Conservation (phyloP, 805 yeast species). For the Metschnikowia picachoensis region DNA sequence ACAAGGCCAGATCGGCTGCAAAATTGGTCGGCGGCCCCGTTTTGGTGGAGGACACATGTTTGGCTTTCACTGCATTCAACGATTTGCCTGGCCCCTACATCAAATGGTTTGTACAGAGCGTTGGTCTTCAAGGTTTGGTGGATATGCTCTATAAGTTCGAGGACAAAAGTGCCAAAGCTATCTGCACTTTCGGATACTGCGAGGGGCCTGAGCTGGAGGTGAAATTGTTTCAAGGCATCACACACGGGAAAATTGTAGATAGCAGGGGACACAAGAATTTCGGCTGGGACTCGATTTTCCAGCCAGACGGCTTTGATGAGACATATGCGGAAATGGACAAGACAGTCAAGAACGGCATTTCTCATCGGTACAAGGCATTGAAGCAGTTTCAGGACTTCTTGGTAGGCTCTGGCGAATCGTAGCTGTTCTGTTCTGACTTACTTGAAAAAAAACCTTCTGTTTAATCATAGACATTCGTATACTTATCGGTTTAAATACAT, state of each 20-base stretch:
- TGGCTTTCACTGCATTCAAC: slow-evolving; percentile 75
- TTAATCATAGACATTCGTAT: no score
- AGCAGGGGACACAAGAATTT: slow-evolving; percentile 73
- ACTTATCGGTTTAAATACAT: no score
- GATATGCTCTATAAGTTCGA: slow-evolving; percentile 78
- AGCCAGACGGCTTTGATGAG: slow-evolving; percentile 70
- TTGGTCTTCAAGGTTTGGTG: slow-evolving; percentile 76
- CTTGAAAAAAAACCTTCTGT: no score
- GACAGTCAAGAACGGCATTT: slow-evolving; percentile 67
- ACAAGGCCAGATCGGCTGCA: slow-evolving; percentile 77
- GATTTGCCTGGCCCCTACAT: slow-evolving; percentile 90
- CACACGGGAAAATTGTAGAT: slow-evolving; percentile 74
- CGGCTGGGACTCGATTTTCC: slow-evolving; percentile 93
- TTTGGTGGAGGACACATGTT: slow-evolving; percentile 91
- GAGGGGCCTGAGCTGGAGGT: slow-evolving; percentile 74
- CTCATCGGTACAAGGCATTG: slow-evolving; percentile 86
- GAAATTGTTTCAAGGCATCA: slow-evolving; percentile 78
- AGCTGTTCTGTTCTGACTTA: neutral
- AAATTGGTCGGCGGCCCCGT: slow-evolving; percentile 68
- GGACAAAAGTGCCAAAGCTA: slow-evolving; percentile 80
- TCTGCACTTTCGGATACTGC: slow-evolving; percentile 90
- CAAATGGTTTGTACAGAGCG: slow-evolving; percentile 81
- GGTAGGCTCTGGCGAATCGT: neutral
- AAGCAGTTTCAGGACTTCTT: slow-evolving; percentile 62
- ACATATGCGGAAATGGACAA: slow-evolving; percentile 87